These are phyloP conservation scores for Neurospora intermedia DNA, from an alignment of 495 filamentous ascomycete genomes.

Conservation along the genomic window DNA sequence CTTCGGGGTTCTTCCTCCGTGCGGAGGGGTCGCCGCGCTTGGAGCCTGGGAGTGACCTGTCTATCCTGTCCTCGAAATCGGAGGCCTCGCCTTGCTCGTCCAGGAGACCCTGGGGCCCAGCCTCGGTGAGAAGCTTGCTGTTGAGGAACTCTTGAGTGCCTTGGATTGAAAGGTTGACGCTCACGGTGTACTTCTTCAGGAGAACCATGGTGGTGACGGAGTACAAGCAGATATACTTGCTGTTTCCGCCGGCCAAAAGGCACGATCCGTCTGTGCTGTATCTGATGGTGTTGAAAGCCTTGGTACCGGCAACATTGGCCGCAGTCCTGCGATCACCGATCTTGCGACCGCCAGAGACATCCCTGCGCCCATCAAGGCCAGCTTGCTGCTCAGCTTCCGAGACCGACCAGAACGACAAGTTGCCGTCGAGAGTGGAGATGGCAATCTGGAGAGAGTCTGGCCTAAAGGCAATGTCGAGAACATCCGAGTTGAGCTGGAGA, in stretches of 20 bases:
- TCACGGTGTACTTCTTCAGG: constrained; percentile 90
- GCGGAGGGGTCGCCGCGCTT: constrained; percentile 71
- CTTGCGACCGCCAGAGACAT: constrained; percentile 87
- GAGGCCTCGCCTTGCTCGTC: constrained; percentile 83
- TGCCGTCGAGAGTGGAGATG: constrained; percentile 85
- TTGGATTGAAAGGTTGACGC: constrained; percentile 83
- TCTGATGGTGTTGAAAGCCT: constrained; percentile 74
- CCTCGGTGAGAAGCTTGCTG: constrained; percentile 81
- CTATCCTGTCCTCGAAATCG: constrained; percentile 75
- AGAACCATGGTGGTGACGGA: constrained; percentile 78
- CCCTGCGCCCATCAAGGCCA: constrained; percentile 76
- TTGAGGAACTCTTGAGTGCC: constrained; percentile 96
- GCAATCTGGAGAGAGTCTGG: constrained; percentile 87
- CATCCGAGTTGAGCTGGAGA: constrained; percentile 77
- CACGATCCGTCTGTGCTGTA: constrained; percentile 90
- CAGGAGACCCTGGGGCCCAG: constrained; percentile 69
- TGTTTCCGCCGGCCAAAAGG: constrained; percentile 81
- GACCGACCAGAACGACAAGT: constrained; percentile 90
- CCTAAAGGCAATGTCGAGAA: constrained; percentile 75
- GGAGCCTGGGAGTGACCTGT: constrained; percentile 76
- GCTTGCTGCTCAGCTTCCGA: constrained; percentile 72
- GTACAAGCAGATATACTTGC: constrained; percentile 96
- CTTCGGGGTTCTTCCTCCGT: constrained; percentile 65
- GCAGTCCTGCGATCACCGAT: constrained; percentile 78
- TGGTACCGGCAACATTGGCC: constrained; percentile 79